Evolutionary conservation across 352 stramenopile genomes (phyloP), one percentile per base, ranked within the genome.

Genomic region (Halophytophthora polymorphica): DNA sequence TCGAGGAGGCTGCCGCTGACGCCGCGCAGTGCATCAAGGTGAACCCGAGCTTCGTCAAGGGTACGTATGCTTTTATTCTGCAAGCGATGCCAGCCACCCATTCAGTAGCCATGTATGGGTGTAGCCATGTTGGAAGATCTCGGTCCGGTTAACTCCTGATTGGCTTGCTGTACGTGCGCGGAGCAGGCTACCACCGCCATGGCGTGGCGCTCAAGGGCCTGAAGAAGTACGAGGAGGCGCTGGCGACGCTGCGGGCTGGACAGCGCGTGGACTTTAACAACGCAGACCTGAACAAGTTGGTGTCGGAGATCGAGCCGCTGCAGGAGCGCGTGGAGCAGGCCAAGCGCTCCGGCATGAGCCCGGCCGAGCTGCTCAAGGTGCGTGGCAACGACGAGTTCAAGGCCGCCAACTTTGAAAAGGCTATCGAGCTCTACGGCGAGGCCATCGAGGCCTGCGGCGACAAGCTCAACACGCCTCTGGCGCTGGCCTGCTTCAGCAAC

Each of bases 41-140:
- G 6, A 96, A 98, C 60, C 86, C 88, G 12, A 74, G 86, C 50
- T 98, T 98, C 55, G 88, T 98, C 56, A 98, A 98, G 66, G 94
- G 66, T 73, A 48, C 37, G 53, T 49, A 19, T 23, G 5, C 34
- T 21, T 15, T 31, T 29, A 46, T 12, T 13, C 28, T 34, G 10
- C n/a, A 33, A 31, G 25, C 37, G 10, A 14, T 23, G 6, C 15
- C 37, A 14, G 13, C 33, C 33, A 38, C 3, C 33, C 33, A 10
- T 69, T 53, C 40, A 45, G 33, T 22, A 17, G 2, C 37, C 11
- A 48, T 39, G 12, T 51, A 43, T 43, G 53, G 23, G 11, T 54
- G 37, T 50, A 48, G 25, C 50, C 35, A 58, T 45, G 39, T 61
- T 25, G 47, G 31, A 48, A 48, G 43, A 15, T 50, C 45, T 49